A percentile compares a stretch with the other conserved stretches of the same genome.
Evolutionary conservation across 768 basidiomycete genomes (phyloP).

Genomic region (Xerocomus spinulosus): DNA sequence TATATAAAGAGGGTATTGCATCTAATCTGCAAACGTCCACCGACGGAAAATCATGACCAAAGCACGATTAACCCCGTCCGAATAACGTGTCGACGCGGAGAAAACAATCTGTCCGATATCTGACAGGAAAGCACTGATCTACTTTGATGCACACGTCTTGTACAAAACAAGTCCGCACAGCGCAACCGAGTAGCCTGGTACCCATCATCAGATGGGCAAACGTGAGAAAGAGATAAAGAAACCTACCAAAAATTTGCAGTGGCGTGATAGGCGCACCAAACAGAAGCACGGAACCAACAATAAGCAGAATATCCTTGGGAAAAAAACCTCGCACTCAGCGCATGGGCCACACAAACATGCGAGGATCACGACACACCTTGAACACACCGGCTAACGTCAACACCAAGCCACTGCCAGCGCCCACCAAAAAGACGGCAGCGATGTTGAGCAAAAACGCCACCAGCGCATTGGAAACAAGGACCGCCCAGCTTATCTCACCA

Average conservation of each 20-base stretch:
- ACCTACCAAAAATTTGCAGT: conserved; percentile 75
- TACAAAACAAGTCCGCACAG: conserved; percentile 79
- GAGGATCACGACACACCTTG: conserved; percentile 50
- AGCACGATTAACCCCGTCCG: neutral
- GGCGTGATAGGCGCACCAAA: conserved; percentile 79
- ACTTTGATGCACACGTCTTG: conserved; percentile 72
- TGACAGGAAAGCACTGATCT: conserved; percentile 4
- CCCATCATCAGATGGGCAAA: neutral
- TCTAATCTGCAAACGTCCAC: too few relatives aligned
- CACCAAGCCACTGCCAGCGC: conserved; percentile 81
- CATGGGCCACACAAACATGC: neutral
- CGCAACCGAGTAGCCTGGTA: conserved; percentile 80
- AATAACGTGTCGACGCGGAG: neutral
- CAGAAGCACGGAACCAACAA: conserved; percentile 83
- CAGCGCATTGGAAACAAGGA: conserved; percentile 78
- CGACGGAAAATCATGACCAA: neutral
- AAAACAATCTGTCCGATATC: neutral
- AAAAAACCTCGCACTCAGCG: conserved; percentile 28
- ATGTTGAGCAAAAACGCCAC: conserved; percentile 89
- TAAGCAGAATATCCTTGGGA: conserved; percentile 80
- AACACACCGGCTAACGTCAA: conserved; percentile 92
- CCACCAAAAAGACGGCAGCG: conserved; percentile 91
- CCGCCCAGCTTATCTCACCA: conserved; percentile 54
- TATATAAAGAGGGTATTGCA: neutral
- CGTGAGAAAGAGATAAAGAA: neutral